Evolutionary conservation across 306 rosid species (phyloP).

Genomic region (Glycine latifolia): DNA sequence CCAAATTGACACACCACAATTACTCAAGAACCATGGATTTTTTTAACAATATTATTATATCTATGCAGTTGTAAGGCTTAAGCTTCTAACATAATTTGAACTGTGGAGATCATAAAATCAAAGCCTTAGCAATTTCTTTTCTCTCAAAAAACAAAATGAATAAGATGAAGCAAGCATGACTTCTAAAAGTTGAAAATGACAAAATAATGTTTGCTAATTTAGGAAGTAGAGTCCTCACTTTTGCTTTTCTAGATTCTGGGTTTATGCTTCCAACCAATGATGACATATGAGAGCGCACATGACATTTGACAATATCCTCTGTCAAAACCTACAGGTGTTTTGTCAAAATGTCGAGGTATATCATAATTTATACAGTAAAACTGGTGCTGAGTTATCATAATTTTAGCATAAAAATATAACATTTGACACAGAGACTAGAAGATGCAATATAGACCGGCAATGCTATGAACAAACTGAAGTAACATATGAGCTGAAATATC

Average conservation of each 20-base stretch:
- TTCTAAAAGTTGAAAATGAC: neutral
- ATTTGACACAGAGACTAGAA: constrained; percentile 19
- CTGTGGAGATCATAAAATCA: neutral
- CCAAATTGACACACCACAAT: neutral
- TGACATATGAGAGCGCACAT: constrained; percentile 68
- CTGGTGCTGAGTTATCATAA: neutral
- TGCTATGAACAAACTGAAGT: constrained; percentile 14
- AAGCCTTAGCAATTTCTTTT: neutral
- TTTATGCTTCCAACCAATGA: constrained; percentile 56
- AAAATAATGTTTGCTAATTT: constrained; percentile 22
- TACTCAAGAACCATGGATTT: neutral
- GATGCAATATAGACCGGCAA: neutral
- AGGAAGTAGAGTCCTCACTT: constrained; percentile 62
- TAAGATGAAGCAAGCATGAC: neutral
- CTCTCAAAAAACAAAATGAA: neutral
- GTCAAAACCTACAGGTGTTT: constrained; percentile 67
- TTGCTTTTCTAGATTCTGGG: constrained; percentile 63
- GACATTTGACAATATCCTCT: constrained; percentile 84
- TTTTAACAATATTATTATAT: neutral
- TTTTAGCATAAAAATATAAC: constrained; percentile 35
- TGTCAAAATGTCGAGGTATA: constrained; percentile 26
- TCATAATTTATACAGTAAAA: constrained; percentile 5
- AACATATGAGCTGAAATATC: constrained; percentile 30
- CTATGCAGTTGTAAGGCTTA: neutral
- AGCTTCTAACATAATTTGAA: neutral